These are phyloP conservation scores for Limnanthes douglasii DNA, from an alignment of 345 rosid species.

Conservation along the genomic window DNA sequence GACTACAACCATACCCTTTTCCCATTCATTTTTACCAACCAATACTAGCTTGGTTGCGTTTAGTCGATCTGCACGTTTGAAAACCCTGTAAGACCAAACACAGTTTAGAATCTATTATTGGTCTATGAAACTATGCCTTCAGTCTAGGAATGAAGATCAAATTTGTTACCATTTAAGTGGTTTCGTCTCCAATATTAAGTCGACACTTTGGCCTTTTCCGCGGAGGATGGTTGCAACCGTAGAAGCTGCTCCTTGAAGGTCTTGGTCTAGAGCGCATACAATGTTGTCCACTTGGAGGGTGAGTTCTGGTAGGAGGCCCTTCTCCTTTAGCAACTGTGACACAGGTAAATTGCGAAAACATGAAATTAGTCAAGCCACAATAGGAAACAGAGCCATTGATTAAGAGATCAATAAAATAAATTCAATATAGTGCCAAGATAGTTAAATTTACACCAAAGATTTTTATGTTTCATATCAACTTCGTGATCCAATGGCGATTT, in stretches of 20 bases:
- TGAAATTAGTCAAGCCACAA: background rate
- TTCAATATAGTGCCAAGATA: no score
- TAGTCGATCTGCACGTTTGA: conserved; percentile 72
- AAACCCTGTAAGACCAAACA: conserved; percentile 36
- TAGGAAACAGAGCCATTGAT: background rate
- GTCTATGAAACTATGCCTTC: background rate
- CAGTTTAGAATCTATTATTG: no score
- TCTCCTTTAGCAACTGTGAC: conserved; percentile 71
- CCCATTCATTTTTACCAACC: conserved; percentile 75
- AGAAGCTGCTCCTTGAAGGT: conserved; percentile 80
- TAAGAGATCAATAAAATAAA: no score
- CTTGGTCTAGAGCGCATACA: conserved; percentile 65
- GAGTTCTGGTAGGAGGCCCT: conserved; percentile 51
- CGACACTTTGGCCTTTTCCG: conserved; percentile 66
- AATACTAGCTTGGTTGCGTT: conserved; percentile 66
- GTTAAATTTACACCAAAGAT: no score
- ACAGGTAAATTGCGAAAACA: background rate
- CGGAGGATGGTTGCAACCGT: conserved; percentile 62
- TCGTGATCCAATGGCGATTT: no score
- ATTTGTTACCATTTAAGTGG: conserved; percentile 58
- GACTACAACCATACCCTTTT: conserved; percentile 66
- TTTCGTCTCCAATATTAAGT: conserved; percentile 76
- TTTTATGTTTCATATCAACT: no score
- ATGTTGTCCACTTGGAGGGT: conserved; percentile 54
- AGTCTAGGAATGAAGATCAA: background rate